phyloP scores from a whole-genome alignment of 257 asterid species.

The Hygrophila difformis region DNA sequence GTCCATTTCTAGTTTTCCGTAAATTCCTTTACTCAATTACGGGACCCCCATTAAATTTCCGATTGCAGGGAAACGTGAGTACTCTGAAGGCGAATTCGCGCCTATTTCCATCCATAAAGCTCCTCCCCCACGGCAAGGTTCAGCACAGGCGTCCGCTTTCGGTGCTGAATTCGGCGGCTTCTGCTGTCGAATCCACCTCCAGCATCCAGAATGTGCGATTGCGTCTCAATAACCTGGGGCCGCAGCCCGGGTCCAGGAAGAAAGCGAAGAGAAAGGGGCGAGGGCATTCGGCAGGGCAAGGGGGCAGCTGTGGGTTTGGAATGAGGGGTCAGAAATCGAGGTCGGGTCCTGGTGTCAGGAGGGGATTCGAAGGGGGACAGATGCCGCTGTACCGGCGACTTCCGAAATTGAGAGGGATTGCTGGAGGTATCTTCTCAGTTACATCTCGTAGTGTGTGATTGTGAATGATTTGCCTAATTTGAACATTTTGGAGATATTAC shows the following conservation, averaged over 20 bases:
- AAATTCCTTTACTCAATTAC: background rate
- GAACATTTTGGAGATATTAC: background rate
- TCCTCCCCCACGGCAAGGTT: constrained; percentile 16
- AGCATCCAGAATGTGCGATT: constrained; percentile 32
- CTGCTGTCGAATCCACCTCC: constrained; percentile 15
- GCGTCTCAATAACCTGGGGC: constrained; percentile 82
- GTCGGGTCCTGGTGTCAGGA: constrained; percentile 92
- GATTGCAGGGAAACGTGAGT: constrained; percentile 48
- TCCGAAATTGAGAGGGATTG: constrained; percentile 87
- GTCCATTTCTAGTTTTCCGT: background rate
- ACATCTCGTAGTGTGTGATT: background rate
- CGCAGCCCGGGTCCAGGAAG: constrained; percentile 77
- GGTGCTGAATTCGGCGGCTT: constrained; percentile 22
- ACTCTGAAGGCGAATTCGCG: constrained; percentile 34
- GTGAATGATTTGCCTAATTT: background rate
- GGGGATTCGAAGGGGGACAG: constrained; percentile 83
- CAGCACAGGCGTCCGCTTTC: constrained; percentile 20
- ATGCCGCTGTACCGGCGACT: constrained; percentile 83
- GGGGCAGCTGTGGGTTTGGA: constrained; percentile 86
- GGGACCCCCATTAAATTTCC: constrained; percentile 1
- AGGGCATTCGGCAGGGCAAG: constrained; percentile 96
- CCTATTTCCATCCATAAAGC: constrained; percentile 26
- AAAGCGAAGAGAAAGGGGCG: constrained; percentile 87
- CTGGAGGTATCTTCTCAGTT: constrained; percentile 84
- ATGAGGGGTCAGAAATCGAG: constrained; percentile 94